These are phyloP conservation scores for Xylaria sp. DNA, from an alignment of 2,329 filamentous ascomycete genomes.

Conservation along the genomic window DNA sequence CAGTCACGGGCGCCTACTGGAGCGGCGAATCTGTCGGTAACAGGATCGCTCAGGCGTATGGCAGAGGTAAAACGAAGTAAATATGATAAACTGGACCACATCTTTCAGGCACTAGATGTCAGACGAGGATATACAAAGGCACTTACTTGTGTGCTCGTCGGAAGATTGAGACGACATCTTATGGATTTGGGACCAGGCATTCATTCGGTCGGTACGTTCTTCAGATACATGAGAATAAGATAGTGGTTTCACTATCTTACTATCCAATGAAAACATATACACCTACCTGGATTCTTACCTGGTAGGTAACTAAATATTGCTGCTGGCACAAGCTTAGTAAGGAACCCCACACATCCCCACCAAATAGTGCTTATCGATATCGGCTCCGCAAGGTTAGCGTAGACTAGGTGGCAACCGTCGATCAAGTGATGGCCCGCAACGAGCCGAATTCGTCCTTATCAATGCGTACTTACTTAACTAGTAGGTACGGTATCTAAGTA, in stretches of 20 bases:
- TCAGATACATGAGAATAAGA: background rate
- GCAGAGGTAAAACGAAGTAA: constrained; percentile 41
- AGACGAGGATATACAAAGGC: background rate
- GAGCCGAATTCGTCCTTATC: constrained; percentile 19
- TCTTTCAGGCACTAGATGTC: background rate
- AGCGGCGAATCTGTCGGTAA: constrained; percentile 81
- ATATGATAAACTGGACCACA: constrained; percentile 24
- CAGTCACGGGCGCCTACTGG: constrained; percentile 91
- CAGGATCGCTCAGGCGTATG: constrained; percentile 68
- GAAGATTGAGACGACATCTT: background rate
- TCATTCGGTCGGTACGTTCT: background rate
- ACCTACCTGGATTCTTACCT: too few species aligned
- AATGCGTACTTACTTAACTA: background rate
- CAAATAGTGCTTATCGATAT: background rate
- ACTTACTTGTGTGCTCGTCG: background rate
- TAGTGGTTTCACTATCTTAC: background rate
- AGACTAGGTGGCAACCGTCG: constrained; percentile 1
- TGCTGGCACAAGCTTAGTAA: too few species aligned
- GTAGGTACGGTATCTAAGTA: background rate
- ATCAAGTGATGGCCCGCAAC: constrained; percentile 8
- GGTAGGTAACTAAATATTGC: background rate
- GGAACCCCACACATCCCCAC: background rate
- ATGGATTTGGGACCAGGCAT: background rate
- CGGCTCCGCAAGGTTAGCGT: background rate
- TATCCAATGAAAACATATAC: too few species aligned